Conservation (phyloP, 2,329 filamentous ascomycete genomes). For the Nothopassalora personata region DNA sequence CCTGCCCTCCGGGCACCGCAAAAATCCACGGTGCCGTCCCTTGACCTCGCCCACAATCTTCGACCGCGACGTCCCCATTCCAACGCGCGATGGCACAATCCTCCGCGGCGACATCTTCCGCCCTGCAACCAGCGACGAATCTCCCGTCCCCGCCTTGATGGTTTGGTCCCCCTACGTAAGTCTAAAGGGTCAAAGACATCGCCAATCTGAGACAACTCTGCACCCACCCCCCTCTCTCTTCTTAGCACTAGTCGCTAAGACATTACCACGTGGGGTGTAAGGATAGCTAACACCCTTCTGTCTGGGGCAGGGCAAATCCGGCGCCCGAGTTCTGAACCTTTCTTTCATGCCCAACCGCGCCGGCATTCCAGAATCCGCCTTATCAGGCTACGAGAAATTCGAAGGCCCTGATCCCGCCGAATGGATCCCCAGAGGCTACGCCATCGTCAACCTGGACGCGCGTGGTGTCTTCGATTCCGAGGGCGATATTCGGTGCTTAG, state of each 20-base stretch:
- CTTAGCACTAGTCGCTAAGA: no score
- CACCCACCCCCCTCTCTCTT: no score
- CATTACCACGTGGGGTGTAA: no score
- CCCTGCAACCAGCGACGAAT: not conserved
- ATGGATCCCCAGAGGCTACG: slow-evolving; percentile 32
- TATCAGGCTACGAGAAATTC: slow-evolving; percentile 38
- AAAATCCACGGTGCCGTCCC: not conserved
- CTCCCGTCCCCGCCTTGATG: not conserved
- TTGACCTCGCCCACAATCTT: not conserved
- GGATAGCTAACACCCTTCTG: no score
- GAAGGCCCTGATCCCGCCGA: slow-evolving; percentile 39
- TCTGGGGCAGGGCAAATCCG: not conserved
- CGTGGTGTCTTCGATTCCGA: slow-evolving; percentile 32
- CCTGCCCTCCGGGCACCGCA: not conserved
- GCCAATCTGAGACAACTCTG: no score
- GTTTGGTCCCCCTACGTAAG: slow-evolving; percentile 28
- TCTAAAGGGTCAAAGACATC: no score
- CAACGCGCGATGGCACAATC: not conserved
- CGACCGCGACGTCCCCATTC: not conserved
- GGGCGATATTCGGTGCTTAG: slow-evolving; percentile 36
- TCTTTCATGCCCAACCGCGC: slow-evolving; percentile 44
- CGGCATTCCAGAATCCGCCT: slow-evolving; percentile 28
- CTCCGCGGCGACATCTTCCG: not conserved
- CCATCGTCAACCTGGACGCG: slow-evolving; percentile 31
- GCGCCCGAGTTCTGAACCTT: slow-evolving; percentile 36